Evolutionary conservation across 225 moss, liverwort and hornwort genomes (phyloP), one percentile per base, ranked within the genome.

Genomic region (Polytrichum formosum): DNA sequence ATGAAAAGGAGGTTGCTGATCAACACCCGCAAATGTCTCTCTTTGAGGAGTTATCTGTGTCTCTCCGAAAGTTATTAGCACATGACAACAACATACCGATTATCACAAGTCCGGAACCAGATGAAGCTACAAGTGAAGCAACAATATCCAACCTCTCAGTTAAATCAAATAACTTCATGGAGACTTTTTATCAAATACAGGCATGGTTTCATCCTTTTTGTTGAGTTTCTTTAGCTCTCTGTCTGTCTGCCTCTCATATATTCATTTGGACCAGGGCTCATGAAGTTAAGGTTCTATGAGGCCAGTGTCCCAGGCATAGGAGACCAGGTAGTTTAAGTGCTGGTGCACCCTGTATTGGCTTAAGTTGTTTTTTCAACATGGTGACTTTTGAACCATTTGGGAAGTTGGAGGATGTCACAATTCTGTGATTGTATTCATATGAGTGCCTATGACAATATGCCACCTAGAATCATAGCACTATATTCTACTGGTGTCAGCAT

Each of bases 41-140:
- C 35, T 96, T 88, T 72, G 96, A 90, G 66, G 87, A 96, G 71
- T 90, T 96, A 31, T 96, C 91, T 79, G 78, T 78, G 74, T 90
- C 93, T 56, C 67, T 91, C 65, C 79, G 75, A 76, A 87, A 75
- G 66, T 81, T 96, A 30, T 74, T 96, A 54, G 96, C 79, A 23
- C 73, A 67, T 77, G 88, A 84, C 63, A 79, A 80, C 71, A 81
- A 80, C 26, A 80, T 80, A 67, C 80, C 83, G 33, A 74, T 83
- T 58, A 77, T 83, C 67, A 73, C 76, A 60, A 87, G 78, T 71
- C 79, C 73, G 23, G 81, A 75, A 77, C 84, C 66, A 18, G 75
- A 79, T 33, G 79, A 68, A 66, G 81, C 73, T 22, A 66, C 75
- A 73, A 73, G 33, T 74, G 67, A 67, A 70, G 28, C 64, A 30